Conservation (phyloP, 768 basidiomycete genomes). For the Cystofilobasidium bisporidii region DNA sequence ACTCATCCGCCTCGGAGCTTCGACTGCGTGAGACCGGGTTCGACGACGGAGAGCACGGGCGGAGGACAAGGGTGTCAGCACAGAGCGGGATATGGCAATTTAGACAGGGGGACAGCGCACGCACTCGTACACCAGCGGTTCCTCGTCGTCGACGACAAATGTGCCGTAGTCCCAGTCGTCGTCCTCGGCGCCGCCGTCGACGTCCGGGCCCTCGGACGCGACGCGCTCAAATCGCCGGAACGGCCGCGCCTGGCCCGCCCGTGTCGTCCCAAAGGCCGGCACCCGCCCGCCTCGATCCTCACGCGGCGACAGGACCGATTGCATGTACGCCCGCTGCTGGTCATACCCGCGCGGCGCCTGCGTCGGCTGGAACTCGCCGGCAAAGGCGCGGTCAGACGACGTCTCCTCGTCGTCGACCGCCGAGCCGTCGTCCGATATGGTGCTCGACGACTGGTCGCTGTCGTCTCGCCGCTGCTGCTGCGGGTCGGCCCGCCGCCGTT, state of each 20-base stretch:
- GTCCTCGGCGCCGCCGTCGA: constrained; percentile 2
- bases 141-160: constrained; percentile 24
- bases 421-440: constrained; percentile 15
- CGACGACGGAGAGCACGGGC: neutral
- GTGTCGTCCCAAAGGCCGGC: constrained; percentile 29
- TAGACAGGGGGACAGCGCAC: neutral
- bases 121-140: constrained; percentile 24
- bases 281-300: constrained; percentile 29
- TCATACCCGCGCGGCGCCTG: constrained; percentile 41
- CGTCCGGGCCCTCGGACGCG: constrained; percentile 33
- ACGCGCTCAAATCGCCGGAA: constrained; percentile 35
- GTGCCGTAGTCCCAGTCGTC: constrained; percentile 31
- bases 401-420: constrained; percentile 11
- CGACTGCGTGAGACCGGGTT: too few relatives aligned
- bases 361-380: constrained; percentile 38
- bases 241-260: constrained; percentile 15
- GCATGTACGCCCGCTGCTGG: constrained; percentile 37
- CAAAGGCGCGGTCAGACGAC: constrained; percentile 37
- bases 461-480: too few relatives aligned
- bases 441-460: neutral
- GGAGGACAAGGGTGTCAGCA: too few relatives aligned
- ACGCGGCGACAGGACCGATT: constrained; percentile 36
- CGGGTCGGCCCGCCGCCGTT: neutral
- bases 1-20: neutral
- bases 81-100: neutral